phyloP scores from a whole-genome alignment of 768 basidiomycete genomes.

The Amanita thiersii region DNA sequence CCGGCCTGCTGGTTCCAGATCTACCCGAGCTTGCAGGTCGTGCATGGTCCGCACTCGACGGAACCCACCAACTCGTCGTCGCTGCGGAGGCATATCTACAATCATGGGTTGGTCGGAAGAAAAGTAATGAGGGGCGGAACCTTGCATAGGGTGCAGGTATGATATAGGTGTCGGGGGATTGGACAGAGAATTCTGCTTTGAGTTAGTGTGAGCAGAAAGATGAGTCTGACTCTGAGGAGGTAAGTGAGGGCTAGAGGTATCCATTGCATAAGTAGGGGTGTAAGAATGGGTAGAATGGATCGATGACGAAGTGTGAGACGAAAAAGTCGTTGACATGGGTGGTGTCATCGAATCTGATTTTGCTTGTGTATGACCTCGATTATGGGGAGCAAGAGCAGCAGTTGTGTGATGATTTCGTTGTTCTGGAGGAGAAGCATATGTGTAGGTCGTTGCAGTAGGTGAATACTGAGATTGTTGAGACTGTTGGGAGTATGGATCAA shows the following conservation, averaged over 20 bases:
- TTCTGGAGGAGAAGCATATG: slow-evolving; percentile 38
- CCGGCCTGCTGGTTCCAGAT: slow-evolving; percentile 52
- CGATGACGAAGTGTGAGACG: slow-evolving; percentile 35
- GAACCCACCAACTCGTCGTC: slow-evolving; percentile 69
- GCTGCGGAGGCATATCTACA: slow-evolving; percentile 55
- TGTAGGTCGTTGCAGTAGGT: slow-evolving; percentile 44
- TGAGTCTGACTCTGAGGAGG: slow-evolving; percentile 41
- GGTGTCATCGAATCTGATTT: slow-evolving; percentile 47
- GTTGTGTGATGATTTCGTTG: slow-evolving; percentile 25
- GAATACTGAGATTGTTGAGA: slow-evolving; percentile 49
- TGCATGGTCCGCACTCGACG: slow-evolving; percentile 67
- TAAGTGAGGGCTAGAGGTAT: slow-evolving; percentile 58
- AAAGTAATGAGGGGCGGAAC: slow-evolving; percentile 47
- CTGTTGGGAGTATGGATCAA: slow-evolving; percentile 71
- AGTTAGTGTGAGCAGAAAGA: slow-evolving; percentile 37
- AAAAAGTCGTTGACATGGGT: slow-evolving; percentile 42
- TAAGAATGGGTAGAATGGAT: slow-evolving; percentile 31
- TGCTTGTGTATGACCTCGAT: slow-evolving; percentile 48
- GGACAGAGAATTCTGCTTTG: slow-evolving; percentile 52
- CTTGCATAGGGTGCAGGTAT: slow-evolving; percentile 45
- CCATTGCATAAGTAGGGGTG: slow-evolving; percentile 51
- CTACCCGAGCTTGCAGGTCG: slow-evolving; percentile 73
- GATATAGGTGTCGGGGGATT: slow-evolving; percentile 70
- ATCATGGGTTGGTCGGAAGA: slow-evolving; percentile 63
- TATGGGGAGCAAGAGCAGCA: slow-evolving; percentile 44